Base-by-base conservation (phyloP, 202 grass and related monocot genomes). In the Hordeum pubiflorum region DNA sequence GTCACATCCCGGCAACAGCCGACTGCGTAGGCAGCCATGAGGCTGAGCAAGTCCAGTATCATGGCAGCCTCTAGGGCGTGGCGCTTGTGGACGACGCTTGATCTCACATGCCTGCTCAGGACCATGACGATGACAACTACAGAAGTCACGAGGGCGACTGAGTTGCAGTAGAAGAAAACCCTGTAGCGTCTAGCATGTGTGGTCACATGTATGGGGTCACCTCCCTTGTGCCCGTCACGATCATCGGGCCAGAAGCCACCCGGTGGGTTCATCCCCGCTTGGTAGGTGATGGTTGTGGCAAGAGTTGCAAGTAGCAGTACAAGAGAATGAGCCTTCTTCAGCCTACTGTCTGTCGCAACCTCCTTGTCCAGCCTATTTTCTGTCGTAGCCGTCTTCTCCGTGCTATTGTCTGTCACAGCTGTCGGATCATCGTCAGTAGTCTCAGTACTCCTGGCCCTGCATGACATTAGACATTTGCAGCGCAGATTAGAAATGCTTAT, bases 141-240 rank as follows among this genome's bases (percentile, higher is more conserved):
- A n/a, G 87, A 89, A 3, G 71, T 22, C 37, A 87, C 63, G 0
- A 92, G 84, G 2, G 84, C 81, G 3, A 58, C 22, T 0, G 81
- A 79, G 38, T 89, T 92, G 36, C 44, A 82, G 11, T 77, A 82
- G 69, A 92, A 87, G 81, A 92, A 92, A 2, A 68, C 64, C 10
- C 22, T 31, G 84, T 85, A 92, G 22, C 81, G 84, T 4, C 3
- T 10, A 0, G 50, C 11, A 7, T 81, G n/a, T 1, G 39, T 73
- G 0, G 63, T 72, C 0, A 56, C 62, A 14, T 89, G 63, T 5
- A 87, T 43, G 0, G 75, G 74, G 58, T 79, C 15, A n/a, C 87
- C 79, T 6, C 33, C 23, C 36, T 26, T 10, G 22, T 69, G 44
- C 10, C 58, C 34, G 2, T 71, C 21, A 2, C 13, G 44, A 10